phyloP scores from a whole-genome alignment of 1,284 basidiomycete genomes.

The Sanghuangporus sanghuang region DNA sequence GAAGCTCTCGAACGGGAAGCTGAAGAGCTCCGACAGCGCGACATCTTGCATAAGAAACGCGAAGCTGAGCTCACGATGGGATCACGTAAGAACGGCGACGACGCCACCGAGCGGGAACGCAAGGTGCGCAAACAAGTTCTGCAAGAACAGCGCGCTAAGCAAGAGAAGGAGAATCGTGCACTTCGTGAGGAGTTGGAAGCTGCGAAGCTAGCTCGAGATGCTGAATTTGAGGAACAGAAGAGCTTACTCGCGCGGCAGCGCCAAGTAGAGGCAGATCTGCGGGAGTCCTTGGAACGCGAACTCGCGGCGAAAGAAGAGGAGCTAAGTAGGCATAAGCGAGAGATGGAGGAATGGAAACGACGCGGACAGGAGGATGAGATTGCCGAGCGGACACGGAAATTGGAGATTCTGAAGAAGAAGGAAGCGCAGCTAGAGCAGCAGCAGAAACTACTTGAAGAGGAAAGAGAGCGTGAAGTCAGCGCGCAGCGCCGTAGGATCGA shows the following conservation, averaged over 20 bases:
- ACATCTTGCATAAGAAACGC: not conserved
- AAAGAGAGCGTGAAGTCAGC: not conserved
- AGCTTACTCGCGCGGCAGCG: slow-evolving; percentile 1
- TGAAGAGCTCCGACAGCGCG: slow-evolving; percentile 2
- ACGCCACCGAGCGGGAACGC: not conserved
- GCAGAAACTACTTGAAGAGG: not conserved
- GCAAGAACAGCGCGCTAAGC: not conserved
- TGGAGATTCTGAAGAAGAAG: not conserved
- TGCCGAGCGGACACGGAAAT: not conserved
- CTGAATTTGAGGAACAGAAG: not conserved
- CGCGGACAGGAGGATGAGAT: slow-evolving; percentile 1
- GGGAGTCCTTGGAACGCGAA: not conserved
- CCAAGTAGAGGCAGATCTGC: not conserved
- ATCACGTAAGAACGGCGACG: not conserved
- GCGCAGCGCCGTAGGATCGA: slow-evolving; percentile 1
- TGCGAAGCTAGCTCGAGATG: not conserved
- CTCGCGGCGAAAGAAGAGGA: slow-evolving; percentile 7
- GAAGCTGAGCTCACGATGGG: slow-evolving; percentile 4
- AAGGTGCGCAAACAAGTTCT: not conserved
- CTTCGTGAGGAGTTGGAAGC: not conserved
- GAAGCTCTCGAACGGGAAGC: not conserved
- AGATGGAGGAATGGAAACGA: slow-evolving; percentile 1
- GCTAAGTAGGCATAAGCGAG: not conserved
- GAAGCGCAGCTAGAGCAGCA: not conserved
- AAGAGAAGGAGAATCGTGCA: not conserved